Evolutionary conservation across 345 rosid species (phyloP), one percentile per base, ranked within the genome.

Genomic region (Hypericum androsaemum): DNA sequence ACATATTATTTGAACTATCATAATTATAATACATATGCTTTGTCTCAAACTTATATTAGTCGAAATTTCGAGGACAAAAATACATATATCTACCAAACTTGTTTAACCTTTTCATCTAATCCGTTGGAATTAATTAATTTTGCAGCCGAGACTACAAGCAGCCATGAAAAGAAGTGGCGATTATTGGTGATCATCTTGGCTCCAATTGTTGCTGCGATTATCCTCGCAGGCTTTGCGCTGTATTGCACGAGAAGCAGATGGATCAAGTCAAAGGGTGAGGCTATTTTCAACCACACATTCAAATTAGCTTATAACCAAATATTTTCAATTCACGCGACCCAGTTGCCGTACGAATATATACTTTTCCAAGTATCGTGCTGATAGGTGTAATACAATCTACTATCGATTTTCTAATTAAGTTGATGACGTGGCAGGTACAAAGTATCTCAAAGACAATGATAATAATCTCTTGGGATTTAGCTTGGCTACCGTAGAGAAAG

Each of bases 381-480:
- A 22, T 22, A 22, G 1, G 4, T 22, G 32, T 22, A 22, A 1
- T 22, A 4, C 37, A 11, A 37, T 13, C 28, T 3, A 13, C 22
- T n/a, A 17, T 44, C 15, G 16, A 46, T 17, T 10, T 41, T 11
- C n/a, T 6, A 4, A 39, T 10, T 13, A 39, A 50, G 50, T 22
- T 36, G 41, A n/a, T 5, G 8, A 3, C 9, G 13, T 45, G 6
- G 41, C 45, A 0, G 41, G 54, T 6, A 32, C 39, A 12, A 16
- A 59, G 13, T 42, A 50, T 12, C 56, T 67, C 7, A 37, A 41
- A 6, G 9, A 32, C 15, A 53, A 73, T 54, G 56, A 45, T 12
- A 65, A 57, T 28, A 53, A 13, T 54, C 56, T 58, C 54, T 64
- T 55, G 50, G 58, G 42, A 7, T 77, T 70, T 60, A 49, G 52